Base-by-base conservation (phyloP, 2,329 filamentous ascomycete species). In the Sphaerulina musiva region DNA sequence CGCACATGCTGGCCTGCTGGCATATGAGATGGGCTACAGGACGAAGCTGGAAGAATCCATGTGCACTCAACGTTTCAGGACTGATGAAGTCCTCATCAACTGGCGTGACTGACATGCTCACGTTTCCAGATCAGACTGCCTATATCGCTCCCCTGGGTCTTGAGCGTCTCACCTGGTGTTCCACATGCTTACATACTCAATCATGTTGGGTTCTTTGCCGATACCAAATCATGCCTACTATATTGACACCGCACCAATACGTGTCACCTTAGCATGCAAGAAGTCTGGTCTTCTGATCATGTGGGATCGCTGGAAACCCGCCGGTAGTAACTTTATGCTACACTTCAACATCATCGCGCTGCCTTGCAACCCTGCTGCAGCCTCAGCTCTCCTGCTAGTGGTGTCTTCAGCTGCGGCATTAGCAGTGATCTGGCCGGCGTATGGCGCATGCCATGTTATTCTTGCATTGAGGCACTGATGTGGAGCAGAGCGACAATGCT, bases 1-100 rank as follows among this genome's bases (percentile, higher is more conserved):
- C 74, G 93, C 93, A 1, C 92, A 98, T 71, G 93, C 93, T 1
- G 93, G 93, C 2, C 73, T 98, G 64, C 70, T 96, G 65, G 91
- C 91, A 1, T 93, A 87, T 69, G 78, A 84, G 70, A 91, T 84
- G 12, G 92, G 92, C 1, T 90, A 89, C 67, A 78, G 74, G 56
- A 96, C 90, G 1, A 74, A 80, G 6, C 69, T 97, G 45, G 83
- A 85, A 59, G 87, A 96, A 43, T 92, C 86, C 62, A 89, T 86
- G 10, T 95, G 72, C 56, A 78, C 76, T 38, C 76, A 78, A 57
- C 66, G 76, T 12, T 78, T 77, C 59, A 67, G 76, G 55, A 78
- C 76, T 4, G 76, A 78, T 56, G 75, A 77, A 56, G 75, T 77
- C 0, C 71, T 73, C 54, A 72, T 78, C 40, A 73, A 75, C 40